Base-by-base conservation (phyloP, 257 asterid genomes). In the Osmanthus fragrans region DNA sequence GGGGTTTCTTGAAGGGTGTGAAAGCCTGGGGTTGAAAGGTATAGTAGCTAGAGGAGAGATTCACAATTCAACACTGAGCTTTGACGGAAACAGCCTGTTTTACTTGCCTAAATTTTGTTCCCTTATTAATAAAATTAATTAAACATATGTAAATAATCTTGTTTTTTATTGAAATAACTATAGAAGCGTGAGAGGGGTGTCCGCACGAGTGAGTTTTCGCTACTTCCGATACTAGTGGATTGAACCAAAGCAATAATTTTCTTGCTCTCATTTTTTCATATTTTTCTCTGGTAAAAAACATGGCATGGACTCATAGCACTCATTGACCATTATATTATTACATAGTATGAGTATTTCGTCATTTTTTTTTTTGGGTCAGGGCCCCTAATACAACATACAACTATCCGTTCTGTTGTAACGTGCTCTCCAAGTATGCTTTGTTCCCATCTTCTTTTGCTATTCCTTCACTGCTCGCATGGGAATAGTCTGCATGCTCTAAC, bases 171-270 rank as follows among this genome's bases (percentile, higher is more conserved):
- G 27, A 40, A 47, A 80, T 77, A 76, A 82, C 81, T 75, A 79
- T 76, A 25, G 73, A 77, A 82, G 90, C 92, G 86, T 81, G 90
- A 69, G 63, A 77, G 81, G 84, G 36, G 65, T 77, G 70, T 77
- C 80, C 86, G 84, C 89, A 82, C 87, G 92, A 79, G 86, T 73
- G 90, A 81, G 70, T 36, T 60, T 75, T 88, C 86, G 69, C 90
- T 73, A 67, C 77, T 81, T 69, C 80, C 85, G 37, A 82, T 65
- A 40, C 23, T 37, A 8, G 47, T 71, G 33, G 66, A 7, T 58
- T 58, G 27, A 25, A 25, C 27, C 27, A 25, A 25, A 27, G 45
- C 21, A 40, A 45, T 56, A 37, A 29, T 77, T 71, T 56, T 25
- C 15, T 40, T 40, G 47, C 47, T 12, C 0, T 40, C 4, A 40